Conservation (phyloP, 371 early-diverging fungal species). For the Mortierella sp. region DNA sequence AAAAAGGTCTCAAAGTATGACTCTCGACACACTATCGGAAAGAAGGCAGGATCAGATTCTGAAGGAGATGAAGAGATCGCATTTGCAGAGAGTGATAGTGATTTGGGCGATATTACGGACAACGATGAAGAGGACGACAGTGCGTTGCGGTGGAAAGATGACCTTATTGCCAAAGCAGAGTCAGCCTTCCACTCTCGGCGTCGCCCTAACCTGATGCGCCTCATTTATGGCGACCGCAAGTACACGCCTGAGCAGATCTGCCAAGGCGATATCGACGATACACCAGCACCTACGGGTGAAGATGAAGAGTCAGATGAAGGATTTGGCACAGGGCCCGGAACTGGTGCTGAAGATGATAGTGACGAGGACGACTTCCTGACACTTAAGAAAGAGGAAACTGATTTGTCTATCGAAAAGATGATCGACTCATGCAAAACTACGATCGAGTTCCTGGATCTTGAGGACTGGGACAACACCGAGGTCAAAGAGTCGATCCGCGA, state of each 20-base stretch:
- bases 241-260: constrained; percentile 66
- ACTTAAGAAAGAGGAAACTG: constrained; percentile 59
- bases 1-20: constrained; percentile 58
- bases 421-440: constrained; percentile 80
- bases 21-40: constrained; percentile 39
- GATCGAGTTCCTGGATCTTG: constrained; percentile 63
- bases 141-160: constrained; percentile 79
- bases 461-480: constrained; percentile 79
- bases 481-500: constrained; percentile 77
- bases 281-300: constrained; percentile 33
- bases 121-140: constrained; percentile 69
- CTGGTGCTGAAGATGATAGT: constrained; percentile 57
- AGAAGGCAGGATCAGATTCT: constrained; percentile 57
- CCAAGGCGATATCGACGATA: constrained; percentile 58
- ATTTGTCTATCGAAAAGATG: constrained; percentile 41
- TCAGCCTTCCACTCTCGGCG: constrained; percentile 67
- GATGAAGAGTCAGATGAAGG: constrained; percentile 41
- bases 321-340: constrained; percentile 49
- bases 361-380: constrained; percentile 77
- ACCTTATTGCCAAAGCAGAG: constrained; percentile 75
- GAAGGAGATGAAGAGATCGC: constrained; percentile 65
- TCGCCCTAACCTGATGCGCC: constrained; percentile 84
- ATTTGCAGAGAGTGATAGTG: constrained; percentile 81
- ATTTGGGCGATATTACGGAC: constrained; percentile 57
- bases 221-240: constrained; percentile 78